Evolutionary conservation across 1,284 basidiomycete genomes (phyloP), one percentile per base, ranked within the genome.

Genomic region (Rhodotorula sp.): DNA sequence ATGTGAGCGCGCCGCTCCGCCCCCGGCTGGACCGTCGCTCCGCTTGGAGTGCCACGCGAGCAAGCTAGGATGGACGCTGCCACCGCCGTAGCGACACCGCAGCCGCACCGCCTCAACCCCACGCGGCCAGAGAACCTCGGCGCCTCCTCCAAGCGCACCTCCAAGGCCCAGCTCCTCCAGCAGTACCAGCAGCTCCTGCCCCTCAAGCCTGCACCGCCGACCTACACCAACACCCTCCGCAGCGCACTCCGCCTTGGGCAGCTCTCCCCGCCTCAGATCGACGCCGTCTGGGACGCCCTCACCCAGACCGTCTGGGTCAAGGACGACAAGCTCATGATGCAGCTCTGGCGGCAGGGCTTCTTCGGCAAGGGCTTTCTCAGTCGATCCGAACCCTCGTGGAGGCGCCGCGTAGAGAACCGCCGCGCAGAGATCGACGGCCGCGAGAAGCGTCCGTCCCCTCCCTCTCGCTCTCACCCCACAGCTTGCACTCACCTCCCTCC

Each of bases 301-400:
- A 92, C 92, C 27, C 87, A 87, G 44, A 91, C 90, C 0, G 90
- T 96, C 17, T 95, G 92, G 91, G 85, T 96, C 2, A 82, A 85
- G 0, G 86, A 89, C 70, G 80, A 83, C 36, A 83, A 82, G 34
- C 87, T 92, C 79, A 87, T 88, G 50, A 84, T 84, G 75, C 82
- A 89, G 2, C 85, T 99, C 37, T 99, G 97, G 91, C 85, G 87
- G 57, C 84, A 91, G 69, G 96, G 97, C 0, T 98, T 98, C 84
- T 99, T 98, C 81, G 96, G 97, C 32, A 99, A 99, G 81, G 97
- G 97, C 1, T 90, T 90, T 78, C 83, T 99, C 61, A 94, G 91
- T 50, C 83, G 97, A 66, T 96, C 92, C 81, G 97, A 99, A 81
- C 96, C 96, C 2, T 94, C 89, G 61, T 99, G 96, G 97, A 84